phyloP scores from a whole-genome alignment of 768 basidiomycete genomes.

The Serendipita sp. region DNA sequence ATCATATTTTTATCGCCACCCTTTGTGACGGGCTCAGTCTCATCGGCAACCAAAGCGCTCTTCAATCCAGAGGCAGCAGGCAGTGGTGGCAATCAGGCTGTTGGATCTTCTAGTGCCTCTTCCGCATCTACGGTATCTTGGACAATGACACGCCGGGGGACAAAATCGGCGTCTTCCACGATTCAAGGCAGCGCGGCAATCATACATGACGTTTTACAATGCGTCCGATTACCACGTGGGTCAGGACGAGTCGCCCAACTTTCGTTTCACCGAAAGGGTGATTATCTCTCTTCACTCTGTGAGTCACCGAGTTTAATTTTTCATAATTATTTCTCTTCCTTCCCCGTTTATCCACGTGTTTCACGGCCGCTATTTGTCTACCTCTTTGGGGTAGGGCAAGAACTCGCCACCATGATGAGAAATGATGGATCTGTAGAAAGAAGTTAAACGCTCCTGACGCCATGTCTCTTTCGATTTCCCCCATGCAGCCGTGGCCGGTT shows the following conservation, averaged over 20 bases:
- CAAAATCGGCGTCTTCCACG: background rate
- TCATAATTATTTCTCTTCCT: background rate
- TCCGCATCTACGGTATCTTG: background rate
- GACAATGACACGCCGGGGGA: background rate
- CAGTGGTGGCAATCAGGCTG: background rate
- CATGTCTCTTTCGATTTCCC: background rate
- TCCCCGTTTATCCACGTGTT: background rate
- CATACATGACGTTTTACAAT: background rate
- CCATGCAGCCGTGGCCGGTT: slow-evolving; percentile 27
- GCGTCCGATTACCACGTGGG: background rate
- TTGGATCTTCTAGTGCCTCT: background rate
- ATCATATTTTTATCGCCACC: slow-evolving; percentile 72
- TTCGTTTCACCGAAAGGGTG: slow-evolving; percentile 85
- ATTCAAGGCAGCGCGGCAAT: background rate
- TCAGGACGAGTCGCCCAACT: slow-evolving; percentile 42
- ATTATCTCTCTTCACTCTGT: slow-evolving; percentile 94
- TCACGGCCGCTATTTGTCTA: slow-evolving; percentile 2
- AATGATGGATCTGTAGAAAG: too few relatives aligned
- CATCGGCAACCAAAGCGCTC: slow-evolving; percentile 39
- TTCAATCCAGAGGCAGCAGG: background rate
- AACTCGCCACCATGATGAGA: too few relatives aligned
- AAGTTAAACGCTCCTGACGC: too few relatives aligned
- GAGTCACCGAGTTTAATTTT: slow-evolving; percentile 24
- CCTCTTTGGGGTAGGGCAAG: background rate
- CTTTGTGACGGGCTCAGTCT: slow-evolving; percentile 43